These are phyloP conservation scores for Lactarius tabidus DNA, from an alignment of 768 basidiomycete genomes.

Conservation along the genomic window DNA sequence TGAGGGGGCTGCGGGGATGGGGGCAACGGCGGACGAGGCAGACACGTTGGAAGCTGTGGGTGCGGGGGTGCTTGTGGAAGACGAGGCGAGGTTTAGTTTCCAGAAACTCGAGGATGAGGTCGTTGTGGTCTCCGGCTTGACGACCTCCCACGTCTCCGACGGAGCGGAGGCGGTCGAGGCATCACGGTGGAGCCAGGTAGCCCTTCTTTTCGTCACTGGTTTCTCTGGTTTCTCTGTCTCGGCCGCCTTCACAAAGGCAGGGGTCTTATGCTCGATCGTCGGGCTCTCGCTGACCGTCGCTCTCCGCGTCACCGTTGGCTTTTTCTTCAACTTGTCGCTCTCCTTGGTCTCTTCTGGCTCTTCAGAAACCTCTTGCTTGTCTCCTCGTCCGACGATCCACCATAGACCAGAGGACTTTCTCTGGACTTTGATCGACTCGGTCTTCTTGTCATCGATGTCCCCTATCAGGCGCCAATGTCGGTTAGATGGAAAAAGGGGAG, in stretches of 20 bases:
- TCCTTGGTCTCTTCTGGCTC: slow-evolving; percentile 7
- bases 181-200: slow-evolving; percentile 20
- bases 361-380: slow-evolving; percentile 15
- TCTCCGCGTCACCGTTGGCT: slow-evolving; percentile 13
- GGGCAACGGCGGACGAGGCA: neutral
- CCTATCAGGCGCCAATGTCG: slow-evolving; percentile 38
- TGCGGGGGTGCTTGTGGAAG: slow-evolving; percentile 7
- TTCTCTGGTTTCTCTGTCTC: slow-evolving; percentile 12
- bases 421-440: slow-evolving; percentile 58
- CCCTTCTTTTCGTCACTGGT: slow-evolving; percentile 5
- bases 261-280: slow-evolving; percentile 9
- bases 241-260: slow-evolving; percentile 7
- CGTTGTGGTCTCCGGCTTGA: slow-evolving; percentile 8
- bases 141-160: slow-evolving; percentile 18
- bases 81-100: slow-evolving; percentile 8
- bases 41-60: neutral
- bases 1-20: slow-evolving; percentile 12
- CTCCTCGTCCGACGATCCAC: slow-evolving; percentile 43
- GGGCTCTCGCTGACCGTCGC: slow-evolving; percentile 12
- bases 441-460: slow-evolving; percentile 58
- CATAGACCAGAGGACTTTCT: slow-evolving; percentile 48
- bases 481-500: neutral
- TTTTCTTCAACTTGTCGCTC: slow-evolving; percentile 22
- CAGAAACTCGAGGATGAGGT: slow-evolving; percentile 17
- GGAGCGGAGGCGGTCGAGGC: slow-evolving; percentile 18